phyloP scores from a whole-genome alignment of 225 moss, liverwort and hornwort genomes.

The Ulota crispa region DNA sequence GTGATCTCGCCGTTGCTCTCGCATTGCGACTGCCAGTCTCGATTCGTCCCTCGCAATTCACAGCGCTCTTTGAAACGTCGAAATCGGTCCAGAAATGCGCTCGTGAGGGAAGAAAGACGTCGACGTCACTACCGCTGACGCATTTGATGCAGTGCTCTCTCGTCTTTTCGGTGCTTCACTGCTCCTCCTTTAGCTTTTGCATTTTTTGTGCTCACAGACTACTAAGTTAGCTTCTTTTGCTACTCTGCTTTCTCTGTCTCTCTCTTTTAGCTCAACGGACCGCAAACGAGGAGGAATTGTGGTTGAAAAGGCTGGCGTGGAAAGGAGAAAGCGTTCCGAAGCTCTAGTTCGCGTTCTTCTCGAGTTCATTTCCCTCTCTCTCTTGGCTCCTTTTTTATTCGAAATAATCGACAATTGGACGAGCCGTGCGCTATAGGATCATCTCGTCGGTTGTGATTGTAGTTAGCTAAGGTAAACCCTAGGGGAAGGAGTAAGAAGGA shows the following conservation, averaged over 20 bases:
- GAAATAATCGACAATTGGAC: slow-evolving; percentile 32
- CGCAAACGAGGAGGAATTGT: slow-evolving; percentile 16
- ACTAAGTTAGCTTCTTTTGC: background rate
- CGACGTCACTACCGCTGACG: background rate
- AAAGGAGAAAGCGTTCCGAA: background rate
- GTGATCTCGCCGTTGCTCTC: slow-evolving; percentile 21
- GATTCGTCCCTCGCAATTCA: background rate
- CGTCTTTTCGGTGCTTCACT: background rate
- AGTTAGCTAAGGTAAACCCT: slow-evolving; percentile 28
- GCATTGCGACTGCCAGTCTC: background rate
- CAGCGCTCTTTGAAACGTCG: slow-evolving; percentile 12
- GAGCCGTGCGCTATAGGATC: slow-evolving; percentile 13
- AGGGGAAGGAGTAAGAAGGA: slow-evolving; percentile 2
- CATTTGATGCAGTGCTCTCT: slow-evolving; percentile 8
- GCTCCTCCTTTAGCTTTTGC: background rate
- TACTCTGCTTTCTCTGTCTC: background rate
- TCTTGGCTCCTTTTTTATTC: background rate
- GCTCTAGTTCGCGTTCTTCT: background rate
- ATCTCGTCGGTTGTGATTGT: background rate
- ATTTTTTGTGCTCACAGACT: background rate
- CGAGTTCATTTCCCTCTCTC: background rate
- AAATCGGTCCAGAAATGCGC: slow-evolving; percentile 24
- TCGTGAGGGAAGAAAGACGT: background rate
- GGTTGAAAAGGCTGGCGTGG: background rate
- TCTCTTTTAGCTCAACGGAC: background rate